Base-by-base conservation (phyloP, 768 basidiomycete genomes). In the Lactarius quietus region DNA sequence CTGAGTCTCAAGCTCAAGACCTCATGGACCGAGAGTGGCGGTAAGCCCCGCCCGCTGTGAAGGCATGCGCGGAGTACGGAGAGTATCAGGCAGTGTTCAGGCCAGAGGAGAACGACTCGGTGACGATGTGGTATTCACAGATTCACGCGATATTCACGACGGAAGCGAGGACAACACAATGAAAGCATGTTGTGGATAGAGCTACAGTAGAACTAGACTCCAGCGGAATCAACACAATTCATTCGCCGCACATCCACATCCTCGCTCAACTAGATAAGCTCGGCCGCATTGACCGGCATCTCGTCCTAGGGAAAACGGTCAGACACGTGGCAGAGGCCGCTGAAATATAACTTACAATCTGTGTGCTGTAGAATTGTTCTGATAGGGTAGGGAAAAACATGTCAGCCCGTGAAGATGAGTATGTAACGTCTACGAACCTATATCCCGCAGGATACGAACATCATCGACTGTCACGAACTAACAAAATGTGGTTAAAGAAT, bases 241-340 rank as follows among this genome's bases (percentile, higher is more conserved):
- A n/a, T 33, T 33, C 33, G 33, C 33, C 8, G 33, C 33, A 33
- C 33, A 33, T 33, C 33, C 33, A 33, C 33, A 4, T 33, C 33
- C 33, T 33, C 33, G 33, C 8, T 8, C 33, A 23, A 39, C 83
- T 84, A 97, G 73, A 98, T 96, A 66, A 97, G 87, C 76, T 98
- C 95, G 54, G 95, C 95, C 64, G 96, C 95, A 76, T 98, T 97
- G 66, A 97, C 91, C 7, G 93, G 95, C 95, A 98, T 98, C 83
- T 98, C 96, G 73, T 97, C 95, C 90, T 97, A 73, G 65, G 59
- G 69, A 70, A 59, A 26, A 62, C 57, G 38, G 61, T 75, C 68
- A 78, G 71, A 68, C 64, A 35, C 23, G 57, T 55, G 33, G 20
- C 55, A 33, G 60, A 51, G 55, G 23, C 23, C 23, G 33, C 8